A percentile compares a stretch with the other conserved stretches of the same genome.
Conservation (phyloP, 257 asterid species). For the Salvia miltiorrhiza region DNA sequence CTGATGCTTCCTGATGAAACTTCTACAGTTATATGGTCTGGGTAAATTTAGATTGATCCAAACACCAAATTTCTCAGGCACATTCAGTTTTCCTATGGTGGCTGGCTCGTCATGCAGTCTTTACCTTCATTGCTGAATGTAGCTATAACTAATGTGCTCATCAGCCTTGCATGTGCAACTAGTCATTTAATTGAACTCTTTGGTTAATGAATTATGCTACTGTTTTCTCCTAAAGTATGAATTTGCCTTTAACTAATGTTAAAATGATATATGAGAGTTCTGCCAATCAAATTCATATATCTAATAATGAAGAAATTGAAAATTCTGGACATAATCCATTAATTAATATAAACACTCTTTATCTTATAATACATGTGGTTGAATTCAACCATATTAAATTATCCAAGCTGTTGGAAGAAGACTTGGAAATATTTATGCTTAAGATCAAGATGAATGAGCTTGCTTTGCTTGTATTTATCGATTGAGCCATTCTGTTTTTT, state of each 20-base stretch:
- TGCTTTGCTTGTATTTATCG: slow-evolving; percentile 4
- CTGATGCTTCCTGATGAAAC: background rate
- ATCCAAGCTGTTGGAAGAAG: background rate
- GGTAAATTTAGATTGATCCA: background rate
- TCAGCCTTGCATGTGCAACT: slow-evolving; percentile 11
- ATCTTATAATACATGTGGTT: background rate
- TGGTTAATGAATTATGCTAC: background rate
- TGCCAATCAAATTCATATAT: slow-evolving; percentile 10
- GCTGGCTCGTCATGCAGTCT: slow-evolving; percentile 13
- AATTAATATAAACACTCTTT: background rate
- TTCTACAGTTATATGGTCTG: slow-evolving; percentile 1
- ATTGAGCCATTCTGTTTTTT: background rate
- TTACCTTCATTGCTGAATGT: slow-evolving; percentile 7
- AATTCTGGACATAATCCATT: background rate
- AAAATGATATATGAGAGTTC: slow-evolving; percentile 7
- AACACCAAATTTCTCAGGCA: background rate
- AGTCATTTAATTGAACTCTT: slow-evolving; percentile 15
- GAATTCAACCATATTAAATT: background rate
- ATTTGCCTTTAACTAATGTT: slow-evolving; percentile 2
- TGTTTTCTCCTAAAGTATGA: background rate
- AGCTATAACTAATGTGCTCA: slow-evolving; percentile 8
- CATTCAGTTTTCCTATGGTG: slow-evolving; percentile 13
- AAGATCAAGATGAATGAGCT: background rate
- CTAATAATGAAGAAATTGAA: slow-evolving; percentile 8
- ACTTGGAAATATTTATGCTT: background rate